Base-by-base conservation (phyloP, 805 yeast species). In the Wickerhamomyces xylosicus region DNA sequence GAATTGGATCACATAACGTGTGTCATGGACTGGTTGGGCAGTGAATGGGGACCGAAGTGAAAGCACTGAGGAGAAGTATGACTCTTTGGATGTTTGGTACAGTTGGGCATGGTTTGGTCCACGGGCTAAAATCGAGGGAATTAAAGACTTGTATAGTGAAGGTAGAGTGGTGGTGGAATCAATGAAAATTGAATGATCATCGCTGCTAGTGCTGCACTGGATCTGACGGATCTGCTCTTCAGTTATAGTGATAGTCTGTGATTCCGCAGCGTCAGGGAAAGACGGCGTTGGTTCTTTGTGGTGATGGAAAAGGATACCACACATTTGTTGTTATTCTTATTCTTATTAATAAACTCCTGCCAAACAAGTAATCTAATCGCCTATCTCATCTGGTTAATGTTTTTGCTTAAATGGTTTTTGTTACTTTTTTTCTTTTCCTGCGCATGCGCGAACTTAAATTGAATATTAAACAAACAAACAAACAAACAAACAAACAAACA, bases 1-100 rank as follows among this genome's bases (percentile, higher is more conserved):
- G 60, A 82, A 90, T 53, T 86, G 95, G 8, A 94, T 53, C 0
- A 71, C 50, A 37, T 52, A 67, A 48, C 63, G 46, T 35, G 60
- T 49, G 10, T 53, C 50, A 4, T 47, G 46, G 3, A 77, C 46
- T 0, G 97, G 96, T 57, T 92, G 99, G 22, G 60, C 47, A 0
- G 85, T 77, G 48, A 84, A 73, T 0, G 97, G 97, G 17, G 72
- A 69, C 41, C 98, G 66, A 33, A 92, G 59, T 0, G 95, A 80
- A 15, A 92, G 64, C 0, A 92, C 85, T 0, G 97, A 82, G 0
- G 73, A 59, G 34, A 51, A 42, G 9, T 54, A 56, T 28, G 18
- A 44, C 44, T 1, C 42, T 37, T 14, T 37, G 15, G 1, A 33
- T 38, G 21, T 51, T 41, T 3, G 49, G 46, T 32, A 47, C 58